A percentile compares a stretch with the other conserved stretches of the same genome.
These are phyloP conservation scores for Hortiboletus campestris DNA, from an alignment of 768 basidiomycete species.

Conservation along the genomic window DNA sequence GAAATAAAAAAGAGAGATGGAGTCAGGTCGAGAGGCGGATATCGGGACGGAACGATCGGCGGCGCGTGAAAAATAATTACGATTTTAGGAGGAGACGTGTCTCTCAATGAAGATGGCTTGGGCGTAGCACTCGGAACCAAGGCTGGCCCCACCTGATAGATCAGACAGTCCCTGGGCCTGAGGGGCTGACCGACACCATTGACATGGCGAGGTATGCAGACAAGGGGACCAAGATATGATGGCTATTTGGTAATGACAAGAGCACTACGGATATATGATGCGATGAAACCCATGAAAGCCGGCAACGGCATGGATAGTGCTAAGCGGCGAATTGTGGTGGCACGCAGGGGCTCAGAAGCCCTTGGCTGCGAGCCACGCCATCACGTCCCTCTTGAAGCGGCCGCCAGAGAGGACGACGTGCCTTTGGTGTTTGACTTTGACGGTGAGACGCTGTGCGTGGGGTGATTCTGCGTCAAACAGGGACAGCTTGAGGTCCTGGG, in stretches of 20 bases:
- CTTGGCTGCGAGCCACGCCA: constrained; percentile 58
- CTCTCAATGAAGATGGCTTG: constrained; percentile 2
- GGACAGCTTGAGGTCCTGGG: constrained; percentile 50
- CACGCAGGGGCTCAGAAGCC: constrained; percentile 50
- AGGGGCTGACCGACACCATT: not conserved
- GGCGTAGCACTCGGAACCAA: not conserved
- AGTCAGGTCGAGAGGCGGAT: not conserved
- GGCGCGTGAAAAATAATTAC: not conserved
- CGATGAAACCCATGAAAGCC: constrained; percentile 6
- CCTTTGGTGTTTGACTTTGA: constrained; percentile 45
- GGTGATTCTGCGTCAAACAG: constrained; percentile 49
- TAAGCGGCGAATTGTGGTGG: constrained; percentile 6
- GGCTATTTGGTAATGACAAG: constrained; percentile 16
- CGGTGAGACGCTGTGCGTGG: constrained; percentile 48
- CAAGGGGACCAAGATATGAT: constrained; percentile 1
- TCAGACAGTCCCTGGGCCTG: not conserved
- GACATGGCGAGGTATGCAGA: not conserved
- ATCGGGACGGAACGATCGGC: constrained; percentile 6
- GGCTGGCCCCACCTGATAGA: not conserved
- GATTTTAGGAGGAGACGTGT: not conserved
- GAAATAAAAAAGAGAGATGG: not conserved
- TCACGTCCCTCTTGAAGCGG: constrained; percentile 58
- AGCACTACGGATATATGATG: constrained; percentile 3
- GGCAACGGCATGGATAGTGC: constrained; percentile 9
- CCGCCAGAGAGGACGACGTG: constrained; percentile 63